Evolutionary conservation across 2,329 filamentous ascomycete species (phyloP).

Genomic region (Penicillium digitatum): DNA sequence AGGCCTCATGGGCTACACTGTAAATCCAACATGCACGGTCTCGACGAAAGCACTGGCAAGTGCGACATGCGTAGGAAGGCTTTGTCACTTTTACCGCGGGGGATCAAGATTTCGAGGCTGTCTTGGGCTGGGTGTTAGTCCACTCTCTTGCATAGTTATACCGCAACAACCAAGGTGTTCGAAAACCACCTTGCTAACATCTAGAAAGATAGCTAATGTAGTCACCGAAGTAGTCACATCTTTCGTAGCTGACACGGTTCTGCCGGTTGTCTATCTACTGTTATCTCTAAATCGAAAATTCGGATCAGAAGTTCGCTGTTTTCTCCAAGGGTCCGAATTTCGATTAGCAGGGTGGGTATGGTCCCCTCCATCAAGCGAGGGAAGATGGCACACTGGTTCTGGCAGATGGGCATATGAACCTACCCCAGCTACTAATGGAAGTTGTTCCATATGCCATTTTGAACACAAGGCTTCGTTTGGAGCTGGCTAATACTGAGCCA

Average conservation of each 20-base stretch:
- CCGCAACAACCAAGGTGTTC: no score
- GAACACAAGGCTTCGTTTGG: neutral
- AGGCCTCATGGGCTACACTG: neutral
- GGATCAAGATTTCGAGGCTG: constrained; percentile 72
- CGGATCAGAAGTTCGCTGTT: constrained; percentile 69
- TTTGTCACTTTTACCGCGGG: constrained; percentile 71
- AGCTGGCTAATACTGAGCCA: neutral
- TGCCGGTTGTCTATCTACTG: constrained; percentile 65
- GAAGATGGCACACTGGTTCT: constrained; percentile 68
- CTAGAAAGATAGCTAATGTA: constrained; percentile 57
- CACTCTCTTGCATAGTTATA: neutral
- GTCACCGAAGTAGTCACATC: constrained; percentile 70
- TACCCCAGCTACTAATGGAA: neutral
- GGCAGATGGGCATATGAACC: constrained; percentile 59
- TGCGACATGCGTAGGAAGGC: constrained; percentile 55
- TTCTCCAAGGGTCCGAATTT: constrained; percentile 57
- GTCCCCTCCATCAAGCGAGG: constrained; percentile 64
- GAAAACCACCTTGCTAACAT: neutral
- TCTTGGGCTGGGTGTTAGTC: constrained; percentile 66
- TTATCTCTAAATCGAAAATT: constrained; percentile 69
- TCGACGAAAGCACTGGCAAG: constrained; percentile 36
- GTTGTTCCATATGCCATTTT: neutral
- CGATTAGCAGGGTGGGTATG: constrained; percentile 55
- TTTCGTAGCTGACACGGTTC: constrained; percentile 66
- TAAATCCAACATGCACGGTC: constrained; percentile 25